These are phyloP conservation scores for Pythium monospermum DNA, from an alignment of 352 stramenopile species.

Conservation along the genomic window DNA sequence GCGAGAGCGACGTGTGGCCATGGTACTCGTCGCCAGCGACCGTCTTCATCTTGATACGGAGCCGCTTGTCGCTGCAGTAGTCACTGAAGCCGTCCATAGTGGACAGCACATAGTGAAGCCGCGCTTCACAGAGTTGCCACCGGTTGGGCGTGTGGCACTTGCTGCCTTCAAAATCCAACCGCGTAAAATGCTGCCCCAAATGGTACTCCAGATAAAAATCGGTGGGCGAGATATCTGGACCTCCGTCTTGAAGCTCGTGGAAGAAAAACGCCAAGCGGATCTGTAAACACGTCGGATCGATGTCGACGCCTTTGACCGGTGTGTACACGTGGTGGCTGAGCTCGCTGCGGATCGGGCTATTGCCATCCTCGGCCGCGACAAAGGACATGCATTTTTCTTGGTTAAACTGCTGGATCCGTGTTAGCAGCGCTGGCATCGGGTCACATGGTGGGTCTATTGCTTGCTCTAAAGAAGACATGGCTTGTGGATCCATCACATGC, in stretches of 20 bases:
- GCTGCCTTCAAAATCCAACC: constrained; percentile 65
- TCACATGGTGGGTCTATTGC: too few relatives aligned
- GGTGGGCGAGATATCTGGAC: constrained; percentile 37
- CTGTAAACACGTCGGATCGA: constrained; percentile 70
- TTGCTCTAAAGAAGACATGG: too few relatives aligned
- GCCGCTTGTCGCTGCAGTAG: constrained; percentile 56
- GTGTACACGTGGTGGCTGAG: constrained; percentile 15
- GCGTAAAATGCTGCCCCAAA: constrained; percentile 51
- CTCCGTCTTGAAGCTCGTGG: constrained; percentile 75
- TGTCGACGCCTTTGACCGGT: constrained; percentile 28
- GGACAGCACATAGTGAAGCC: constrained; percentile 61
- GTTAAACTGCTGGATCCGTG: constrained; percentile 9
- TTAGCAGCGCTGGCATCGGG: too few relatives aligned
- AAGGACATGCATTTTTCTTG: constrained; percentile 10
- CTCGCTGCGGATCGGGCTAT: constrained; percentile 3
- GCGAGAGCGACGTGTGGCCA: constrained; percentile 46
- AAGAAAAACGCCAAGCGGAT: constrained; percentile 78
- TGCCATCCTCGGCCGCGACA: constrained; percentile 7
- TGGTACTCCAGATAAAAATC: constrained; percentile 82
- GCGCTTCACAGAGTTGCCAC: constrained; percentile 76
- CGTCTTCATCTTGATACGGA: constrained; percentile 68
- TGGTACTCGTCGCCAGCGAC: constrained; percentile 31
- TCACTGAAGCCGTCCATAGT: constrained; percentile 65
- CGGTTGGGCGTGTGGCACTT: constrained; percentile 76
- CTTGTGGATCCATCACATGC: background rate